Evolutionary conservation across 2,329 filamentous ascomycete genomes (phyloP).

Genomic region (Stachybotrys chlorohalonatus): DNA sequence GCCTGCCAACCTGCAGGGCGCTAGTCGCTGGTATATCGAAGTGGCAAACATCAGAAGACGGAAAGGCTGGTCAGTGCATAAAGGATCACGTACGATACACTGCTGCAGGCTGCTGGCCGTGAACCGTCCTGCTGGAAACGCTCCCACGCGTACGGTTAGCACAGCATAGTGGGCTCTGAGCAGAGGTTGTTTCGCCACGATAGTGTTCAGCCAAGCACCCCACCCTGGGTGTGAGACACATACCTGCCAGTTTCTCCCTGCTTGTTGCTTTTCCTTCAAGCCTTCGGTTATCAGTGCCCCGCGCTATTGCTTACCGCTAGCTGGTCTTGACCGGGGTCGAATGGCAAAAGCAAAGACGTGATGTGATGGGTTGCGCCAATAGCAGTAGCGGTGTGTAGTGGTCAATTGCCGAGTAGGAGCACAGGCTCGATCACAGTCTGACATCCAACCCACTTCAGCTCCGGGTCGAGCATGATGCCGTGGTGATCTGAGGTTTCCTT

Average conservation of each 20-base stretch:
- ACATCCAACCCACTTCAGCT: neutral
- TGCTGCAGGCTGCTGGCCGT: neutral
- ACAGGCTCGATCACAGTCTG: neutral
- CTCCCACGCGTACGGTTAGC: neutral
- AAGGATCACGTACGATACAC: neutral
- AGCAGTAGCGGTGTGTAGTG: neutral
- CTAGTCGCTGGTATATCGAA: neutral
- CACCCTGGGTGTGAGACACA: neutral
- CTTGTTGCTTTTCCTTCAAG: neutral
- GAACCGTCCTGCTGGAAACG: neutral
- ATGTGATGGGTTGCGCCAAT: neutral
- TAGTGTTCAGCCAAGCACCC: neutral
- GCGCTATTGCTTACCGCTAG: neutral
- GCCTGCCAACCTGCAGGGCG: no score
- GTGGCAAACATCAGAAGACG: neutral
- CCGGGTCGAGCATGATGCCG: neutral
- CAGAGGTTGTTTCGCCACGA: no score
- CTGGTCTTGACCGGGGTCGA: neutral
- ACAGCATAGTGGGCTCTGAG: no score
- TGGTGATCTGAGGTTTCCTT: neutral
- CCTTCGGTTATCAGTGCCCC: neutral
- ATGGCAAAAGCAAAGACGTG: neutral
- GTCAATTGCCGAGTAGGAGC: neutral
- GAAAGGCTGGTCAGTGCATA: neutral
- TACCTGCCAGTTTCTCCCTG: neutral